A percentile compares a stretch with the other conserved stretches of the same genome.
These are phyloP conservation scores for Cyamopsis tetragonoloba DNA, from an alignment of 306 rosid genomes.

Conservation along the genomic window DNA sequence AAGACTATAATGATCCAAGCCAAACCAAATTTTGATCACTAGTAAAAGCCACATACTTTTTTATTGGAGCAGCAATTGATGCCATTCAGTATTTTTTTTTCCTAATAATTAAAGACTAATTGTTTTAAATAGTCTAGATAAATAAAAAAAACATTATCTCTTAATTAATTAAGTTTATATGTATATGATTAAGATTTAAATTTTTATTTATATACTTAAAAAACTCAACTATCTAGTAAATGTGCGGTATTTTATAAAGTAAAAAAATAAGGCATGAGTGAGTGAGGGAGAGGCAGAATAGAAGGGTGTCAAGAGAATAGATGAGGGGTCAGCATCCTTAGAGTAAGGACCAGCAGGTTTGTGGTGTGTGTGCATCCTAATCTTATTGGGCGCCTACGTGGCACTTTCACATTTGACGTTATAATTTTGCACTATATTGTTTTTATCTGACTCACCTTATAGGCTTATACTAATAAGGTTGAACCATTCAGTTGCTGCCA, in stretches of 20 bases:
- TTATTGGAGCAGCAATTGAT: constrained; percentile 1
- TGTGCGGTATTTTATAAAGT: too few relatives aligned
- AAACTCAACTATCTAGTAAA: too few relatives aligned
- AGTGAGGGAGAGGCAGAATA: too few relatives aligned
- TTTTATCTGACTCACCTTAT: not conserved
- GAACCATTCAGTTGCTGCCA: not conserved
- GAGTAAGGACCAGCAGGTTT: constrained; percentile 19
- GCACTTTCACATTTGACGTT: not conserved
- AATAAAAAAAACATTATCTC: too few relatives aligned
- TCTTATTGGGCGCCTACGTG: constrained; percentile 29
- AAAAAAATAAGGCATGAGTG: too few relatives aligned
- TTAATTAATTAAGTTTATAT: too few relatives aligned
- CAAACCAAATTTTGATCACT: constrained; percentile 17
- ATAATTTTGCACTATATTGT: not conserved
- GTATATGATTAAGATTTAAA: too few relatives aligned
- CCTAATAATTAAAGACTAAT: too few relatives aligned
- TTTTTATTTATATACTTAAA: too few relatives aligned
- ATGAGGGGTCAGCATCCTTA: constrained; percentile 25
- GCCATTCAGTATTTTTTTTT: too few relatives aligned
- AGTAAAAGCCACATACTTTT: constrained; percentile 7
- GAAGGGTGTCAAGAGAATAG: constrained; percentile 29
- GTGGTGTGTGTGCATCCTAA: constrained; percentile 37
- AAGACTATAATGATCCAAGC: not conserved
- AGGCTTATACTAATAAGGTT: too few relatives aligned
- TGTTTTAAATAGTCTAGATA: too few relatives aligned